Evolutionary conservation across 768 basidiomycete species (phyloP), one percentile per base, ranked within the genome.

Genomic region (Mycena floridula): DNA sequence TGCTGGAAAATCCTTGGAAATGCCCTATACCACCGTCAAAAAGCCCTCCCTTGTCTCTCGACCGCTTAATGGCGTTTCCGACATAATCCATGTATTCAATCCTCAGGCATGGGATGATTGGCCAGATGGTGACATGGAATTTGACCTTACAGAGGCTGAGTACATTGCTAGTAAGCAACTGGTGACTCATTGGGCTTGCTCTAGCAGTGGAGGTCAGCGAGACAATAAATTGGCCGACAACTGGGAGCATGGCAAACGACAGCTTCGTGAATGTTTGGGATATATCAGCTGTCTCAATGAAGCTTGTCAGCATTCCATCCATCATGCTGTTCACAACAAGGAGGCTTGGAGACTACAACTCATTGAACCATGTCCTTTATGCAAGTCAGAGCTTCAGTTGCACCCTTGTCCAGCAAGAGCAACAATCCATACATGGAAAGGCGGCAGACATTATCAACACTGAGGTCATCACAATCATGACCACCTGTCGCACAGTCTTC

Each of bases 111-210:
- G 40, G 40, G 40, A 42, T 42, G 40, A 25, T 3, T 42, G 20
- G 40, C 40, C 40, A 18, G 40, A 42, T 25, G 40, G 40, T 8
- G 25, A 42, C 18, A 23, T 42, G 18, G 20, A 42, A 2, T 25
- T 42, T 13, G 23, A 26, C 23, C 22, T 42, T 16, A 27, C 23
- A 25, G 7, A 42, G 3, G 23, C 22, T 18, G 12, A 23, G 23
- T 42, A 24, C 16, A 8, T 18, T n/a, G 21, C 41, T 5, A 25
- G 13, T 5, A 42, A 42, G 41, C 12, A 26, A 2, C 26, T 42
- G 2, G 8, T 42, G 7, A 25, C 41, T 8, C 41, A 42, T n/a
- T 42, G 41, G 41, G 41, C 41, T 35, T 35, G 32, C 18, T 35
- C 32, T 15, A 13, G 32, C 3, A 13, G 32, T 3, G 32, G 32